Evolutionary conservation across 352 stramenopile species (phyloP).

Genomic region (Blastocystis hominis): DNA sequence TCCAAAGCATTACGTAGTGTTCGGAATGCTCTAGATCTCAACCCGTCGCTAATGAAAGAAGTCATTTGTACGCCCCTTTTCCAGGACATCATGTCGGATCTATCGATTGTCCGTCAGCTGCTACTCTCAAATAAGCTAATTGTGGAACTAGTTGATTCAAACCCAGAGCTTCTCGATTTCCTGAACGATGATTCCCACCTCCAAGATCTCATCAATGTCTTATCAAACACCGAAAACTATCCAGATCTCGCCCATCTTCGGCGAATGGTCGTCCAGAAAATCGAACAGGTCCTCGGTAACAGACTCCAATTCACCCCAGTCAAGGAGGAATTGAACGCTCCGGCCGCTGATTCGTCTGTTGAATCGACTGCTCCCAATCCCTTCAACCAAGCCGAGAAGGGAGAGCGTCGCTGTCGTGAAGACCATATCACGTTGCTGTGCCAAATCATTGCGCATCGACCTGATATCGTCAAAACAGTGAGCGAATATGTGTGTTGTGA

Average conservation of each 20-base stretch:
- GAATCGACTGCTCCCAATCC: neutral
- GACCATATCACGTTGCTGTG: constrained; percentile 43
- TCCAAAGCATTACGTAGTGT: neutral
- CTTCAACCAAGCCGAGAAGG: neutral
- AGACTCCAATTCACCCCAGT: neutral
- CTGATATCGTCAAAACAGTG: constrained; percentile 14
- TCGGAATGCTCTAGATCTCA: neutral
- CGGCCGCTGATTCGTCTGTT: neutral
- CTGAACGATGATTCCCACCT: constrained; percentile 25
- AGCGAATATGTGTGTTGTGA: neutral
- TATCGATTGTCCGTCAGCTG: constrained; percentile 4
- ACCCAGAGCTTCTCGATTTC: neutral
- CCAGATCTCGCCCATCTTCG: neutral
- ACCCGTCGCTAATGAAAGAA: neutral
- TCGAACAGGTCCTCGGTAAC: neutral
- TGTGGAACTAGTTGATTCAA: neutral
- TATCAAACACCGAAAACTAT: constrained; percentile 18
- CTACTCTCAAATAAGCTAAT: constrained; percentile 24
- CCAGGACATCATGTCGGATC: constrained; percentile 3
- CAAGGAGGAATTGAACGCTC: neutral
- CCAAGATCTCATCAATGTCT: neutral
- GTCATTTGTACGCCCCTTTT: constrained; percentile 6
- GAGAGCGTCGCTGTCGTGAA: constrained; percentile 20
- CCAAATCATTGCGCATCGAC: constrained; percentile 32
- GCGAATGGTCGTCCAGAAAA: constrained; percentile 4